A percentile compares a stretch with the other conserved stretches of the same genome.
Evolutionary conservation across 768 basidiomycete genomes (phyloP).

Genomic region (Russula emetica): DNA sequence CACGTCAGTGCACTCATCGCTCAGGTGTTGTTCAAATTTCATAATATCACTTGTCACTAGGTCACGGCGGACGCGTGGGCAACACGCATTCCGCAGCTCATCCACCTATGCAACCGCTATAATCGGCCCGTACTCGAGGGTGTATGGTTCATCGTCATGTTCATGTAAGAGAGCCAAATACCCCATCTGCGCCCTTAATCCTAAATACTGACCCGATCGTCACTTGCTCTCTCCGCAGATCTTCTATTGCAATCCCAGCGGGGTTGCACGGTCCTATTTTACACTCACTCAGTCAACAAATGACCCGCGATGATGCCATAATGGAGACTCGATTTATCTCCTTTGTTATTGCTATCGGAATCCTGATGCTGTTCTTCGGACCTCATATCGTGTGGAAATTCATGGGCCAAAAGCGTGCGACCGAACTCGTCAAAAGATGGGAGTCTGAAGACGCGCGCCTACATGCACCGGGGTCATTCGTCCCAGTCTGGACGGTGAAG

Average conservation of each 20-base stretch:
- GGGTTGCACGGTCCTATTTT: constrained; percentile 38
- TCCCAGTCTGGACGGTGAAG: constrained; percentile 43
- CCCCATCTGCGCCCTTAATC: not conserved
- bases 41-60: constrained; percentile 29
- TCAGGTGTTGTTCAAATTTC: not conserved
- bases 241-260: constrained; percentile 40
- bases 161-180: constrained; percentile 37
- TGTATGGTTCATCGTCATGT: constrained; percentile 38
- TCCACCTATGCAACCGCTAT: constrained; percentile 38
- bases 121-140: constrained; percentile 45
- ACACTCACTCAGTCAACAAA: constrained; percentile 28
- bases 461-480: constrained; percentile 27
- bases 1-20: not conserved
- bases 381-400: constrained; percentile 49
- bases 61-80: constrained; percentile 45
- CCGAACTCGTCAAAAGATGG: constrained; percentile 40
- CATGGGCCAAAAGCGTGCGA: constrained; percentile 38
- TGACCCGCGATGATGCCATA: constrained; percentile 1
- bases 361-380: constrained; percentile 38
- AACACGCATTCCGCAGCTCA: constrained; percentile 39
- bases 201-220: not conserved
- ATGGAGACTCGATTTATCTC: constrained; percentile 39
- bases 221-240: constrained; percentile 31
- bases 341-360: constrained; percentile 39
- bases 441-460: constrained; percentile 38